Percentiles rank a stretch among this genome's conserved stretches.
phyloP scores from a whole-genome alignment of 371 early-diverging fungal genomes.

The Mucor plumbeus region DNA sequence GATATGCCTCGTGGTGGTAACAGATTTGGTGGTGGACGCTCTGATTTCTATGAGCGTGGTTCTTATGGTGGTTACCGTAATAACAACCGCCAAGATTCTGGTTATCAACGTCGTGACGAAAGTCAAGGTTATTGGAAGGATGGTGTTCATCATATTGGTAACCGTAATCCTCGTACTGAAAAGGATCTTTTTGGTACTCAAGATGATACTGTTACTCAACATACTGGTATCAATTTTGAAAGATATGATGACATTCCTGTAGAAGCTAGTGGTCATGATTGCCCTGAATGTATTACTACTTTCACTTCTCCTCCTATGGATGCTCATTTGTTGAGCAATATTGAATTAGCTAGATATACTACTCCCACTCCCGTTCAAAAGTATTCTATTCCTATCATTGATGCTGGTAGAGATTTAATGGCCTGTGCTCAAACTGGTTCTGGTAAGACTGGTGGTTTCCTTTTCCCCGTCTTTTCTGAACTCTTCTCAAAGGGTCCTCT shows the following conservation, averaged over 20 bases:
- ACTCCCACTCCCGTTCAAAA: conserved; percentile 79
- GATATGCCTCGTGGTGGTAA: conserved; percentile 37
- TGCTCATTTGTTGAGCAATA: conserved; percentile 75
- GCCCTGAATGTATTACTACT: conserved; percentile 29
- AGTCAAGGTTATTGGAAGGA: conserved; percentile 71
- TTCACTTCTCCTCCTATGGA: conserved; percentile 78
- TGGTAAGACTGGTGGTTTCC: conserved; percentile 78
- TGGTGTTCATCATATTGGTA: conserved; percentile 61
- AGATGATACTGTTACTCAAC: conserved; percentile 69
- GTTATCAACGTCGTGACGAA: conserved; percentile 56
- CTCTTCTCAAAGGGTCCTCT: conserved; percentile 76
- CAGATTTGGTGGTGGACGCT: conserved; percentile 35
- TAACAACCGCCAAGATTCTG: conserved; percentile 50
- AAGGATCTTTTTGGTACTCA: conserved; percentile 70
- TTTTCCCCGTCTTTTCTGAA: conserved; percentile 61
- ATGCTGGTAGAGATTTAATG: conserved; percentile 69
- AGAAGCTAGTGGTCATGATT: conserved; percentile 83
- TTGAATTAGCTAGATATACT: conserved; percentile 58
- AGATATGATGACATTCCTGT: conserved; percentile 97
- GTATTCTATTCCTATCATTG: conserved; percentile 71
- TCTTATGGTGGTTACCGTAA: conserved; percentile 43
- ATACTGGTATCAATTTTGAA: conserved; percentile 95
- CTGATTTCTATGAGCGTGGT: conserved; percentile 40
- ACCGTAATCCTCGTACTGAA: conserved; percentile 42
- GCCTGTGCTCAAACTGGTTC: conserved; percentile 87